Conservation (phyloP, 148 eudicot genomes). For the Nepenthes mirabilis region DNA sequence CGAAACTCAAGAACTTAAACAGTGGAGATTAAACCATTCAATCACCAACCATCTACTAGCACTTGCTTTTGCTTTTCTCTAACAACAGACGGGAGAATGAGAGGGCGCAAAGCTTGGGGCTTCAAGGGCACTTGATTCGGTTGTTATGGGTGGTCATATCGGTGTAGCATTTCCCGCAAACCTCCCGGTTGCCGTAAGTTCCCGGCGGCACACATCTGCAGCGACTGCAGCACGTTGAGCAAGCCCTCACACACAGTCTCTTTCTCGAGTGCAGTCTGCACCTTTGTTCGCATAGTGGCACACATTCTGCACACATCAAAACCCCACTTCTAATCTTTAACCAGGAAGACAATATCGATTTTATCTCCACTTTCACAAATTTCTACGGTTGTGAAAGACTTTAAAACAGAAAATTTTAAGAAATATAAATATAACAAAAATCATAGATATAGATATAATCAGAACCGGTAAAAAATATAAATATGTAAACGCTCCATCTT, state of each 20-base stretch:
- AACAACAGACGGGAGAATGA: too few species aligned
- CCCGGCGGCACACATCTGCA: constrained; percentile 87
- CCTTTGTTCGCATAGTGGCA: constrained; percentile 35
- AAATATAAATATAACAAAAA: neutral
- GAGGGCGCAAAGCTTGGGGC: too few species aligned
- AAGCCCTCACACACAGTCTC: constrained; percentile 41
- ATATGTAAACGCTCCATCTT: too few species aligned
- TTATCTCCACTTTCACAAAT: too few species aligned
- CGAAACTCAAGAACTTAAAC: too few species aligned
- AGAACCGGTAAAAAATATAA: too few species aligned
- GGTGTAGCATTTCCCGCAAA: constrained; percentile 57
- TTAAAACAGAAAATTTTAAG: too few species aligned
- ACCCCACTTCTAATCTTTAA: neutral
- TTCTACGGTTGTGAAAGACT: too few species aligned
- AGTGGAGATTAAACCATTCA: too few species aligned
- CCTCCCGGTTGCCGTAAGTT: constrained; percentile 49
- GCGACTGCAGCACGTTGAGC: constrained; percentile 50
- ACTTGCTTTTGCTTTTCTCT: too few species aligned
- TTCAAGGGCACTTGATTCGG: constrained; percentile 48
- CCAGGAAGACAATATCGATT: too few species aligned
- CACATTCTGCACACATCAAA: constrained; percentile 30
- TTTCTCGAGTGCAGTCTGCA: constrained; percentile 42
- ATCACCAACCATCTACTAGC: too few species aligned
- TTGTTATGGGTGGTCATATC: constrained; percentile 64
- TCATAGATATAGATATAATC: neutral